Conservation (phyloP, 2,329 filamentous ascomycete genomes). For the Annulohypoxylon truncatum region DNA sequence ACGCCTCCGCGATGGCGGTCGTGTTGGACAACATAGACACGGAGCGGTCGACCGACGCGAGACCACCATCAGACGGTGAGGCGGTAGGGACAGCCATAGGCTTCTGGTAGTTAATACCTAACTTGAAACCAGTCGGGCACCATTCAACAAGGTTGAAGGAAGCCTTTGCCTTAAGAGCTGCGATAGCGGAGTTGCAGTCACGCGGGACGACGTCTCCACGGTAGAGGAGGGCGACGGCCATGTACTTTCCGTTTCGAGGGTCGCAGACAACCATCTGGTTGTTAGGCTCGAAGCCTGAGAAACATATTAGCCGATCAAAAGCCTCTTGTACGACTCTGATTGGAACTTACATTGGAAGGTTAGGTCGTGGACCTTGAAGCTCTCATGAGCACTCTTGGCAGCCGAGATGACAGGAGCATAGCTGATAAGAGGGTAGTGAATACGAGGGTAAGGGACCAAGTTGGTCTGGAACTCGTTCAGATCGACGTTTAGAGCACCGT, state of each 20-base stretch:
- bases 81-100: constrained; percentile 67
- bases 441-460: constrained; percentile 78
- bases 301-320: constrained; percentile 27
- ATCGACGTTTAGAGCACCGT: constrained; percentile 78
- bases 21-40: constrained; percentile 81
- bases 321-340: background rate
- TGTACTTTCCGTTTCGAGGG: constrained; percentile 80
- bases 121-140: constrained; percentile 81
- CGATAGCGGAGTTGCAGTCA: constrained; percentile 75
- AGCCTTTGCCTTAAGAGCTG: constrained; percentile 75
- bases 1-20: constrained; percentile 78
- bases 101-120: constrained; percentile 81
- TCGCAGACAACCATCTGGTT: constrained; percentile 84
- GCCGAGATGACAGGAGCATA: constrained; percentile 78
- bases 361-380: constrained; percentile 84
- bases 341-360: constrained; percentile 75
- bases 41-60: constrained; percentile 71
- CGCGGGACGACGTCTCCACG: constrained; percentile 77
- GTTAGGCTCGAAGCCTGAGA: constrained; percentile 77
- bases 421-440: constrained; percentile 79
- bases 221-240: constrained; percentile 79
- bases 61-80: constrained; percentile 65
- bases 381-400: constrained; percentile 84
- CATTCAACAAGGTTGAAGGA: constrained; percentile 81
- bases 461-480: constrained; percentile 84